A percentile compares a stretch with the other conserved stretches of the same genome.
Conservation (phyloP, 1,139 yeast genomes). For the Arxiozyma telluris region DNA sequence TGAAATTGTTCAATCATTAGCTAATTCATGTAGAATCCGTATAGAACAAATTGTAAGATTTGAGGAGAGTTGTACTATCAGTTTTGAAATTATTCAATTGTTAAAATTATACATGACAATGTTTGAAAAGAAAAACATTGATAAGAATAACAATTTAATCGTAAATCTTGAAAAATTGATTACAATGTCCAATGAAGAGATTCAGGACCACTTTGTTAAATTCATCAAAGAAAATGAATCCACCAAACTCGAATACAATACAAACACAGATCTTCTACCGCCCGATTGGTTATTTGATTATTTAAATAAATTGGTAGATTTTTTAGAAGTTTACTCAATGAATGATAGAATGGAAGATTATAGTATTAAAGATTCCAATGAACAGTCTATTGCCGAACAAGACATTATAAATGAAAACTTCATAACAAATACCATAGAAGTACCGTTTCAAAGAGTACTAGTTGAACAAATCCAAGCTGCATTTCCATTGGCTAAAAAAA, state of each 20-base stretch:
- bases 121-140: slow-evolving; percentile 43
- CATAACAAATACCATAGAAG: slow-evolving; percentile 22
- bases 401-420: slow-evolving; percentile 27
- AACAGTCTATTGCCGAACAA: slow-evolving; percentile 14
- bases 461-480: slow-evolving; percentile 17
- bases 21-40: slow-evolving; percentile 43
- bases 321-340: slow-evolving; percentile 44
- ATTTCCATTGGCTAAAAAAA: slow-evolving; percentile 26
- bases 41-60: slow-evolving; percentile 62
- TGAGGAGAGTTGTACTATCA: slow-evolving; percentile 48
- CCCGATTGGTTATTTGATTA: slow-evolving; percentile 69
- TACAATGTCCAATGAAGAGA: slow-evolving; percentile 17
- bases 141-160: slow-evolving; percentile 15
- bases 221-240: slow-evolving; percentile 25
- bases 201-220: slow-evolving; percentile 14
- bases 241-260: slow-evolving; percentile 8
- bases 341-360: slow-evolving; percentile 19
- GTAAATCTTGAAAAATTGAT: slow-evolving; percentile 15
- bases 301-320: slow-evolving; percentile 35
- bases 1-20: slow-evolving; percentile 41
- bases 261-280: slow-evolving; percentile 39
- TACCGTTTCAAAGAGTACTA: slow-evolving; percentile 19
- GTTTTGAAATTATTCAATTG: slow-evolving; percentile 53
- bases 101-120: slow-evolving; percentile 61
- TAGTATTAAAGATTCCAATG: slow-evolving; percentile 15